These are phyloP conservation scores for Hypocreales sp. DNA, from an alignment of 2,329 filamentous ascomycete species.

Conservation along the genomic window DNA sequence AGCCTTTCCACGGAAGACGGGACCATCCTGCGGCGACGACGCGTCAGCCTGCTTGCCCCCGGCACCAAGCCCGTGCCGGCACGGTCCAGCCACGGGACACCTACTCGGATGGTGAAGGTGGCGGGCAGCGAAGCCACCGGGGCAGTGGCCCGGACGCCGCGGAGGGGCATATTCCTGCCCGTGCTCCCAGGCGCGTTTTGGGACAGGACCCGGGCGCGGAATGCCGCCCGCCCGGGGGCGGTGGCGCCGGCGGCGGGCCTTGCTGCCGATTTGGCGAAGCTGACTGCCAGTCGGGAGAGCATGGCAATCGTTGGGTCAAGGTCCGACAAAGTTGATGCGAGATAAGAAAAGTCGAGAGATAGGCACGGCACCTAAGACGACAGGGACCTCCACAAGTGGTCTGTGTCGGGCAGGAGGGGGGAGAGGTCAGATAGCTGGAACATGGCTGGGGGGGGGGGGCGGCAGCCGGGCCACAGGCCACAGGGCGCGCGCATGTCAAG, in stretches of 20 bases:
- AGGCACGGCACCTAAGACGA: slow-evolving; percentile 12
- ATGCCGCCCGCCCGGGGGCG: too few species aligned
- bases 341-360: slow-evolving; percentile 8
- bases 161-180: slow-evolving; percentile 50
- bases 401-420: slow-evolving; percentile 9
- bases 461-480: slow-evolving; percentile 23
- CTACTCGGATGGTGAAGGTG: slow-evolving; percentile 84
- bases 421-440: slow-evolving; percentile 7
- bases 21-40: slow-evolving; percentile 66
- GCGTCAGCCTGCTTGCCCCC: too few species aligned
- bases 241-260: slow-evolving; percentile 24
- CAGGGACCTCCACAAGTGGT: slow-evolving; percentile 27
- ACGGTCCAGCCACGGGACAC: too few species aligned
- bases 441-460: slow-evolving; percentile 9
- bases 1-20: slow-evolving; percentile 89
- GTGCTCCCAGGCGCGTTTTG: slow-evolving; percentile 41
- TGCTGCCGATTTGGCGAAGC: slow-evolving; percentile 36
- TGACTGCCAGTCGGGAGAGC: slow-evolving; percentile 41
- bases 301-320: slow-evolving; percentile 23
- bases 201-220: too few species aligned
- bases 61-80: too few species aligned
- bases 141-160: slow-evolving; percentile 41
- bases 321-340: slow-evolving; percentile 2
- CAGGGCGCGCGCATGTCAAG: too few species aligned
- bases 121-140: slow-evolving; percentile 46